These are phyloP conservation scores for Beauveria asiatica DNA, from an alignment of 2,329 filamentous ascomycete species.

Conservation along the genomic window DNA sequence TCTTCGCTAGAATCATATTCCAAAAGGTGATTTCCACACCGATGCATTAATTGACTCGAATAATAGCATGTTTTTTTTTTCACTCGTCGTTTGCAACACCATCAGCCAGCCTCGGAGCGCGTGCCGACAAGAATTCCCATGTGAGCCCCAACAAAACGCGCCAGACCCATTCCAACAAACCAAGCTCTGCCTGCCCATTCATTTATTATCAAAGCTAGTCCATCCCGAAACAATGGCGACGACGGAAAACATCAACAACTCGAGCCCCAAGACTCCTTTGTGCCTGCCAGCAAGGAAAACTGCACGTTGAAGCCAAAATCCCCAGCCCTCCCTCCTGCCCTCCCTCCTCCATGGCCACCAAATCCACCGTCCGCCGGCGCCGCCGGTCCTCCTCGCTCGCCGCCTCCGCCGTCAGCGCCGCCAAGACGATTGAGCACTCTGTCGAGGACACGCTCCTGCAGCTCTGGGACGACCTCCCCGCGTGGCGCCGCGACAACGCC, in stretches of 20 bases:
- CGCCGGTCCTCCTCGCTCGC: constrained; percentile 18
- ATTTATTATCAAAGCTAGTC: neutral
- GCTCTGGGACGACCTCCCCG: constrained; percentile 50
- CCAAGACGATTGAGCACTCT: constrained; percentile 29
- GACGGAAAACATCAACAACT: neutral
- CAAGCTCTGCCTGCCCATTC: neutral
- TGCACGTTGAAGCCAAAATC: too few relatives aligned
- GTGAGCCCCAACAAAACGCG: constrained; percentile 24
- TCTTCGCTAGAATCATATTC: neutral
- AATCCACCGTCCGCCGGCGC: constrained; percentile 6
- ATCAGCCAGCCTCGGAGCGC: constrained; percentile 18
- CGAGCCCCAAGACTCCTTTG: neutral
- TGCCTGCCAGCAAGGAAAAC: neutral
- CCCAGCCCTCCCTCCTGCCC: too few relatives aligned
- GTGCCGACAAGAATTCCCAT: constrained; percentile 18
- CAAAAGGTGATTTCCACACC: neutral
- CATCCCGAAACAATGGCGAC: neutral
- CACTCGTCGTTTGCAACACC: neutral
- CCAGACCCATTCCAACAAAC: constrained; percentile 6
- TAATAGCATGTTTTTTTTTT: neutral
- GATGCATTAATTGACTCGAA: neutral
- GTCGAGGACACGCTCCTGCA: constrained; percentile 35
- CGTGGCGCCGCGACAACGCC: constrained; percentile 52
- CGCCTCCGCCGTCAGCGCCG: constrained; percentile 18
- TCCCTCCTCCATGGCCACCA: neutral